Evolutionary conservation across 768 basidiomycete species (phyloP), one percentile per base, ranked within the genome.

Genomic region (Psilocybe cubensis): DNA sequence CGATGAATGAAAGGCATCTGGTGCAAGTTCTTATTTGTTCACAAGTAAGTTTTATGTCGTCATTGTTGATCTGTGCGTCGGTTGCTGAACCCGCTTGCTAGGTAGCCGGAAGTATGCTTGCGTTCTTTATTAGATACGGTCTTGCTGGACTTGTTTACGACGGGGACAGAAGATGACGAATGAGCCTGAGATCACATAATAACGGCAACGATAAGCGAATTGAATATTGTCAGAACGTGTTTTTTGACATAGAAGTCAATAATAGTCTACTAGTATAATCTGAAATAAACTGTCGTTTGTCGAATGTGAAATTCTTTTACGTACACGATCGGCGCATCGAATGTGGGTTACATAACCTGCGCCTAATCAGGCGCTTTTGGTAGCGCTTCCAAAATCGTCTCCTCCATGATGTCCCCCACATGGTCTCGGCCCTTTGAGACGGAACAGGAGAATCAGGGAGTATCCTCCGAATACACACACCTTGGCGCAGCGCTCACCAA

Each of bases 131-230:
- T 28, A 81, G 96, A 64, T 98, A 99, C 65, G 96, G 95, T 8
- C 79, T 96, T 11, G 94, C 94, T 3, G 83, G 89, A 45, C 79
- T 96, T 53, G 82, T 97, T 42, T 99, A 97, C 69, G 96, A 96
- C 66, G 94, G 93, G 9, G 93, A 94, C 75, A 81, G 96, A 69
- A 78, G 93, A 78, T 72, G 45, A 56, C 8, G n/a, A n/a, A 55
- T 17, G 31, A 44, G 11, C 38, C 18, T 40, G 14, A 25, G 14
- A 24, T 41, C 17, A 18, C n/a, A 10, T 29, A 53, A 29, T 23
- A 40, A 23, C 24, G 28, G 35, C 40, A 24, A 4, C 28, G 24
- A 28, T 47, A 4, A 27, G 28, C 28, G n/a, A n/a, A 29, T 49
- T 23, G 43, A 14, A 23, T 4, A 45, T n/a, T 23, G 27, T 4